phyloP scores from a whole-genome alignment of 371 early-diverging fungal species.

The Mortierella sp. region DNA sequence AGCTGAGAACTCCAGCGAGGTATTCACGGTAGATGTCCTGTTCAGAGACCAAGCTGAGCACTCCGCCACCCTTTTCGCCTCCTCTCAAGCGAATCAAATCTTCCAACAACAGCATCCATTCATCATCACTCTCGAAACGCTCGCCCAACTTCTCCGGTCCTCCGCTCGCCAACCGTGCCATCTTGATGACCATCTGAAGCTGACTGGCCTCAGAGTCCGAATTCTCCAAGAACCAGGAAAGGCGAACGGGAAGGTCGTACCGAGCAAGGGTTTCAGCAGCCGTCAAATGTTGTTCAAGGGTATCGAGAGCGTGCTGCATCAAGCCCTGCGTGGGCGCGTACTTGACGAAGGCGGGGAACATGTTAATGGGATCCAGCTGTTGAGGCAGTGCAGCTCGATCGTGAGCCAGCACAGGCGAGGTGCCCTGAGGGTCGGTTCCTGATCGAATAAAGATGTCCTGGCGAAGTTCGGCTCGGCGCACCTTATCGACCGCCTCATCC shows the following conservation, averaged over 20 bases:
- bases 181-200: constrained; percentile 71
- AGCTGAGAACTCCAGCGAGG: constrained; percentile 73
- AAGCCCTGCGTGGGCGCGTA: constrained; percentile 60
- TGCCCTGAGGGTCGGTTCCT: not conserved
- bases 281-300: constrained; percentile 73
- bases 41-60: constrained; percentile 68
- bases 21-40: constrained; percentile 77
- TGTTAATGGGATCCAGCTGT: constrained; percentile 55
- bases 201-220: constrained; percentile 61
- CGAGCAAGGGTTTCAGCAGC: constrained; percentile 75
- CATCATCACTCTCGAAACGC: constrained; percentile 75
- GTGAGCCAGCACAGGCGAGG: not conserved
- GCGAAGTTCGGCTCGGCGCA: constrained; percentile 50
- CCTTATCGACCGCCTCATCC: constrained; percentile 43
- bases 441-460: constrained; percentile 42
- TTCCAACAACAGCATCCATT: constrained; percentile 77
- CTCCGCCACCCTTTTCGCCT: constrained; percentile 64
- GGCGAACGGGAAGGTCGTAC: constrained; percentile 71
- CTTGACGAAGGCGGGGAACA: constrained; percentile 64
- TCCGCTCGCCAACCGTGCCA: constrained; percentile 76
- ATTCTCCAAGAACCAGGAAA: constrained; percentile 75
- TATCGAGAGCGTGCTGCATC: constrained; percentile 72
- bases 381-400: constrained; percentile 48
- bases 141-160: constrained; percentile 69
- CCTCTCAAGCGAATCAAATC: constrained; percentile 72